Conservation (phyloP, 768 basidiomycete species). For the Podaxis mareebaensis region DNA sequence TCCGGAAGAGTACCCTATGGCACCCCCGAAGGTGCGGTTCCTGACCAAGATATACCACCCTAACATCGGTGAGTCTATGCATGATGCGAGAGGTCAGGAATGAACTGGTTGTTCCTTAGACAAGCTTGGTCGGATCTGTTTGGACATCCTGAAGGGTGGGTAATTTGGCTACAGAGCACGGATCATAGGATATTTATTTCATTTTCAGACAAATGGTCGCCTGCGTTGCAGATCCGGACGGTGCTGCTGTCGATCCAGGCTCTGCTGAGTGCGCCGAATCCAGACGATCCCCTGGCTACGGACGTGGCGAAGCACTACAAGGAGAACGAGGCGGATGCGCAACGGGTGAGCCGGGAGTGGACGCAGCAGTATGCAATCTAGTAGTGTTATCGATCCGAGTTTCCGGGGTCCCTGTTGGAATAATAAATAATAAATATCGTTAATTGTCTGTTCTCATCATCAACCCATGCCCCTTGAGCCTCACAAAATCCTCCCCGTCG, state of each 20-base stretch:
- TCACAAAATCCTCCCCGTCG: conserved; percentile 20
- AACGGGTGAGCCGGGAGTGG: conserved; percentile 93
- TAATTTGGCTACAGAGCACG: conserved; percentile 4
- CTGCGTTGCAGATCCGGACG: conserved; percentile 97
- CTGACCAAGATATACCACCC: conserved; percentile 99
- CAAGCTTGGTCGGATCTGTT: conserved; percentile 96
- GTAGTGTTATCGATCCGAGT: conserved; percentile 10
- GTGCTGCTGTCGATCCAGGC: conserved; percentile 97
- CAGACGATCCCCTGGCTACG: conserved; percentile 92
- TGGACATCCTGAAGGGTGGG: conserved; percentile 95
- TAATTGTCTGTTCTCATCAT: conserved; percentile 4
- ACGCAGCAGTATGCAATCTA: conserved; percentile 81
- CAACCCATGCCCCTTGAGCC: conserved; percentile 7
- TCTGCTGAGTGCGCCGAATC: conserved; percentile 94
- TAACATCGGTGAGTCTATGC: conserved; percentile 81
- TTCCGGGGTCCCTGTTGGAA: conserved; percentile 11
- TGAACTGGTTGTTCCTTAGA: conserved; percentile 48
- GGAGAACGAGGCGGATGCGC: conserved; percentile 92
- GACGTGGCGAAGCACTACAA: conserved; percentile 99
- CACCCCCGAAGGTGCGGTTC: conserved; percentile 97
- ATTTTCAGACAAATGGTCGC: conserved; percentile 93
- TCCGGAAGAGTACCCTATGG: conserved; percentile 99
- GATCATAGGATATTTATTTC: not conserved
- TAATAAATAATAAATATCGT: conserved; percentile 12
- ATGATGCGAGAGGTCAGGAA: not conserved